These are phyloP conservation scores for Naganishia randhawae DNA, from an alignment of 768 basidiomycete species.

Conservation along the genomic window DNA sequence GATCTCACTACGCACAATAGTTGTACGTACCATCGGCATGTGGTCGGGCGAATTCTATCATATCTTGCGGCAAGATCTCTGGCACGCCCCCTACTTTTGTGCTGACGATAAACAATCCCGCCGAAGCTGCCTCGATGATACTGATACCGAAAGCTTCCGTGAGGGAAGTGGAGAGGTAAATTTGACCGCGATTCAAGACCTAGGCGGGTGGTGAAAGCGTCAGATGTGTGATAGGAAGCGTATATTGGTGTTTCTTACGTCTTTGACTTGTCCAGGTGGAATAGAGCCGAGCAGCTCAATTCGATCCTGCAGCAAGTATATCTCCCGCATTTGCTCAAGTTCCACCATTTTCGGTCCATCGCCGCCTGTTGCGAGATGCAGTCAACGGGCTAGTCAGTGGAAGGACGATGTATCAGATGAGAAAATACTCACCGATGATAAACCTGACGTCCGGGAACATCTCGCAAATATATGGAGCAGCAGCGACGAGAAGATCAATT, in stretches of 20 bases:
- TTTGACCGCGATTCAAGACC: constrained; percentile 81
- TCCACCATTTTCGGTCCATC: constrained; percentile 94
- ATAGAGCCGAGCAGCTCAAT: constrained; percentile 85
- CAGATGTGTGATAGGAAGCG: constrained; percentile 25
- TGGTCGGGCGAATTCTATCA: constrained; percentile 91
- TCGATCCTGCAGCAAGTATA: constrained; percentile 78
- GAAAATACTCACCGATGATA: constrained; percentile 63
- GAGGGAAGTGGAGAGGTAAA: constrained; percentile 91
- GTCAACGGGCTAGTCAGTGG: background rate
- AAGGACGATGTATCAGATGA: constrained; percentile 5
- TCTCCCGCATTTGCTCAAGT: constrained; percentile 91
- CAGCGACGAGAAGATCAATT: constrained; percentile 87
- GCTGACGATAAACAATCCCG: constrained; percentile 87
- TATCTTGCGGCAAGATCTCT: constrained; percentile 85
- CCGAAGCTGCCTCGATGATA: constrained; percentile 93
- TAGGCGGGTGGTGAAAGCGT: constrained; percentile 41
- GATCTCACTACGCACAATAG: background rate
- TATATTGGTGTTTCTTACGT: constrained; percentile 58
- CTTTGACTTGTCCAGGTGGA: constrained; percentile 67
- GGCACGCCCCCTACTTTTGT: constrained; percentile 94
- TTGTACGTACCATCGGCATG: constrained; percentile 76
- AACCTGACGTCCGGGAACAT: constrained; percentile 83
- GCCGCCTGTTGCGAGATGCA: constrained; percentile 63
- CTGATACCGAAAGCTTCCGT: constrained; percentile 96
- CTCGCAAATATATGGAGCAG: constrained; percentile 81